A percentile compares a stretch with the other conserved stretches of the same genome.
Evolutionary conservation across 2,329 filamentous ascomycete species (phyloP).

Genomic region (Delphinella strobiligena): DNA sequence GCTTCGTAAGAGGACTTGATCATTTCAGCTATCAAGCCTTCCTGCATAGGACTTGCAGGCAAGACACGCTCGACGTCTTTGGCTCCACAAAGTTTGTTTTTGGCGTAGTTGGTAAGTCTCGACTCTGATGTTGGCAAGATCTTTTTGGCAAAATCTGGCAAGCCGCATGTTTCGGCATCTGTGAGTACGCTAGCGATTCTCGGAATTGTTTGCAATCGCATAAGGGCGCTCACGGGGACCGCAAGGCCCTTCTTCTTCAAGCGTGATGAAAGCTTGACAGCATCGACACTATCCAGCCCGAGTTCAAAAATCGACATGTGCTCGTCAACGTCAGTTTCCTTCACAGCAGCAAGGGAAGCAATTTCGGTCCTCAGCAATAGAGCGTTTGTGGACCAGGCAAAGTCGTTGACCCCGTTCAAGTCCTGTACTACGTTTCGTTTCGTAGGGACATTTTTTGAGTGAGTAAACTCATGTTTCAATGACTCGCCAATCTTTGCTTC

Average conservation of each 20-base stretch:
- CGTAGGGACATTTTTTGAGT: conserved; percentile 8
- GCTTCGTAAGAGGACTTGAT: conserved; percentile 56
- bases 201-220: conserved; percentile 57
- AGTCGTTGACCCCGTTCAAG: conserved; percentile 23
- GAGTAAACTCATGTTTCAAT: conserved; percentile 8
- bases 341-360: conserved; percentile 45
- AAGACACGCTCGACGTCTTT: conserved; percentile 46
- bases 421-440: conserved; percentile 5
- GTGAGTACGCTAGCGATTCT: conserved; percentile 36
- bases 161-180: conserved; percentile 7
- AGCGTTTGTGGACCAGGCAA: conserved; percentile 49
- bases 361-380: conserved; percentile 48
- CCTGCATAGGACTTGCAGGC: conserved; percentile 72
- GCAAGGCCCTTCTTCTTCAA: conserved; percentile 49
- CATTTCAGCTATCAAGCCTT: conserved; percentile 79
- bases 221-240: conserved; percentile 63
- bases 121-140: neutral
- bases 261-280: conserved; percentile 68
- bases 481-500: conserved; percentile 13
- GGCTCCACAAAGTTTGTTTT: neutral
- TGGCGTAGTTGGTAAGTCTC: conserved; percentile 6
- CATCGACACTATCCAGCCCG: conserved; percentile 84
- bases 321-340: conserved; percentile 40
- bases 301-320: conserved; percentile 63
- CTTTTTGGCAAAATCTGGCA: neutral